These are phyloP conservation scores for Neonothopanus nambi DNA, from an alignment of 1,284 basidiomycete genomes.

Conservation along the genomic window DNA sequence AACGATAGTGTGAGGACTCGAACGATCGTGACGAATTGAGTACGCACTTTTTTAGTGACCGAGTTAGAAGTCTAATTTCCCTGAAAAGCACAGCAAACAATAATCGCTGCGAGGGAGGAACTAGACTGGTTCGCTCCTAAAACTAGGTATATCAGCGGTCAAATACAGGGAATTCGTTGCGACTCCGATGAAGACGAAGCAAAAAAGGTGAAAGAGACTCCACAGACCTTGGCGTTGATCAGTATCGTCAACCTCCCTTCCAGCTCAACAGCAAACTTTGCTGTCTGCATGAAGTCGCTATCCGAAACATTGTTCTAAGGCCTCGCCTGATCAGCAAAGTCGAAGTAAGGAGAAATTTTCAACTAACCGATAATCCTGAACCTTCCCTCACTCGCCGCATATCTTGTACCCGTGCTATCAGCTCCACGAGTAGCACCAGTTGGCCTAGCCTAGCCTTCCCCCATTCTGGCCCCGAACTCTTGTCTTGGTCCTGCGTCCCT, in stretches of 20 bases:
- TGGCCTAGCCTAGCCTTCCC: conserved; percentile 63
- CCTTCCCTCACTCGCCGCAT: conserved; percentile 36
- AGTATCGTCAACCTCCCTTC: conserved; percentile 61
- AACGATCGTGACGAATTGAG: no score
- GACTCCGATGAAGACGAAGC: no score
- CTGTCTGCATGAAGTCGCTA: conserved; percentile 32
- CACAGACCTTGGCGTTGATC: conserved; percentile 60
- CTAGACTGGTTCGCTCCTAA: conserved; percentile 51
- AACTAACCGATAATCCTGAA: conserved; percentile 33
- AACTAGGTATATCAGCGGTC: background rate
- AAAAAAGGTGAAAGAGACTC: background rate
- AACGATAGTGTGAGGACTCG: no score
- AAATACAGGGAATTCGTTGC: no score
- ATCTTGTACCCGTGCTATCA: conserved; percentile 54
- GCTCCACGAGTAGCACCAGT: conserved; percentile 61
- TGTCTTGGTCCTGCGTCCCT: conserved; percentile 15
- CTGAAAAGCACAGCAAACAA: conserved; percentile 59
- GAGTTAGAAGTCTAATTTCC: conserved; percentile 59
- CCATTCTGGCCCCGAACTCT: conserved; percentile 29
- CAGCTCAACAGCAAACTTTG: conserved; percentile 55
- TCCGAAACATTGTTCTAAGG: conserved; percentile 22
- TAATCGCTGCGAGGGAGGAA: conserved; percentile 57
- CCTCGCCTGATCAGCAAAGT: background rate
- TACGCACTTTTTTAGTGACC: conserved; percentile 63
- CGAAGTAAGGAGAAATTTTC: background rate